Conservation (phyloP, 306 rosid species). For the Leucaena leucocephala region DNA sequence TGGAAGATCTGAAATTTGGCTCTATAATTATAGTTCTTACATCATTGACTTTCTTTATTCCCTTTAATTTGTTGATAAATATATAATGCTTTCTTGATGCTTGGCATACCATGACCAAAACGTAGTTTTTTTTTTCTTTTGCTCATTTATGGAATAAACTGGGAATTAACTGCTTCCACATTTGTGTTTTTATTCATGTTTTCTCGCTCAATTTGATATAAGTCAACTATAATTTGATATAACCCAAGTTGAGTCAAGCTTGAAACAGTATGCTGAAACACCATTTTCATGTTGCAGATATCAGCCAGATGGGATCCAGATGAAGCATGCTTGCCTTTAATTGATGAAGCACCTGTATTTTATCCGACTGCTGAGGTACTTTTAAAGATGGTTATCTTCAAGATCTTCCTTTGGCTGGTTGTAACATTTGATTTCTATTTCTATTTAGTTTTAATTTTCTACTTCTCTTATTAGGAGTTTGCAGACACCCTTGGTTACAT, state of each 20-base stretch:
- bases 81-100: conserved; percentile 2
- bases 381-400: conserved; percentile 20
- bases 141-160: conserved; percentile 13
- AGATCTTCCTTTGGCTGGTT: conserved; percentile 1
- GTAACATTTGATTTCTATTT: conserved; percentile 16
- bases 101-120: neutral
- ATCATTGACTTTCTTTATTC: neutral
- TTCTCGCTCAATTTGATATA: neutral
- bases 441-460: conserved; percentile 21
- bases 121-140: conserved; percentile 5
- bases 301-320: conserved; percentile 78
- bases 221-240: neutral
- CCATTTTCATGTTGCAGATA: conserved; percentile 54
- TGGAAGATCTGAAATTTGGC: neutral
- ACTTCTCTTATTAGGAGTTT: conserved; percentile 65
- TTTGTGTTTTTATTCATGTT: neutral
- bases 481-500: conserved; percentile 84
- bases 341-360: conserved; percentile 89
- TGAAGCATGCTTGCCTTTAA: conserved; percentile 73
- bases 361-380: conserved; percentile 81
- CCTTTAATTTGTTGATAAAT: conserved; percentile 2
- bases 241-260: neutral
- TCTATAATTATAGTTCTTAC: neutral
- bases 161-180: neutral
- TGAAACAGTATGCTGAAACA: conserved; percentile 30